These are phyloP conservation scores for Sechiopsis laciniata DNA, from an alignment of 306 rosid species.

Conservation along the genomic window DNA sequence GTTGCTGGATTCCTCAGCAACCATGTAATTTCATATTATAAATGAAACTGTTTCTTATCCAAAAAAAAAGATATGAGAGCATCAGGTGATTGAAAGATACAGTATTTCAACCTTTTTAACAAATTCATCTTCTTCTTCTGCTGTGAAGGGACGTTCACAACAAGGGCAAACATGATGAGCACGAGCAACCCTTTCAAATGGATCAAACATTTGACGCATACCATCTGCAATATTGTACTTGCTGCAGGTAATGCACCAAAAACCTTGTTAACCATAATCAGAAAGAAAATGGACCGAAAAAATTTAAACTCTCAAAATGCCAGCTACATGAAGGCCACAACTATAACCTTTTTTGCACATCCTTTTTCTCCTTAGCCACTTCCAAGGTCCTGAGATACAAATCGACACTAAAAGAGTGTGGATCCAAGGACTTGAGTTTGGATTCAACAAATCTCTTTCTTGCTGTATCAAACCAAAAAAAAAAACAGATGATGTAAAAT, in stretches of 20 bases:
- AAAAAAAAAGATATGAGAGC: neutral
- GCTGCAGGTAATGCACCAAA: conserved; percentile 49
- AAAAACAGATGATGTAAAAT: conserved; percentile 8
- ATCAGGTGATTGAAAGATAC: conserved; percentile 19
- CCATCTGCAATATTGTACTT: conserved; percentile 82
- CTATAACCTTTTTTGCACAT: conserved; percentile 61
- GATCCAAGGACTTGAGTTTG: conserved; percentile 66
- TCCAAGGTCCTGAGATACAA: conserved; percentile 58
- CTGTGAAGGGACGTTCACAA: conserved; percentile 85
- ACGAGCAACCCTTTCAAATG: conserved; percentile 88
- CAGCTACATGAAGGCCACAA: conserved; percentile 23
- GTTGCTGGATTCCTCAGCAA: too few species aligned
- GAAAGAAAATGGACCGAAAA: conserved; percentile 1
- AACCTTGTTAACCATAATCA: conserved; percentile 28
- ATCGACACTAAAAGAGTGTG: conserved; percentile 51
- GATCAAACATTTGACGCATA: conserved; percentile 93
- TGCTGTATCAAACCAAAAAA: conserved; percentile 44
- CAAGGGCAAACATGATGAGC: conserved; percentile 89
- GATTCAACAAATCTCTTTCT: conserved; percentile 77
- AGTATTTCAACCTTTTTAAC: conserved; percentile 67
- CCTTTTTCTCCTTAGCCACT: conserved; percentile 71
- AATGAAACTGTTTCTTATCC: too few species aligned
- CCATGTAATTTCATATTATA: too few species aligned
- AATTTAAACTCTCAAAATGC: conserved; percentile 16
- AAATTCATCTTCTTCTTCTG: conserved; percentile 89